Conservation (phyloP, 1,284 basidiomycete species). For the Singerocomus rubriflavus region DNA sequence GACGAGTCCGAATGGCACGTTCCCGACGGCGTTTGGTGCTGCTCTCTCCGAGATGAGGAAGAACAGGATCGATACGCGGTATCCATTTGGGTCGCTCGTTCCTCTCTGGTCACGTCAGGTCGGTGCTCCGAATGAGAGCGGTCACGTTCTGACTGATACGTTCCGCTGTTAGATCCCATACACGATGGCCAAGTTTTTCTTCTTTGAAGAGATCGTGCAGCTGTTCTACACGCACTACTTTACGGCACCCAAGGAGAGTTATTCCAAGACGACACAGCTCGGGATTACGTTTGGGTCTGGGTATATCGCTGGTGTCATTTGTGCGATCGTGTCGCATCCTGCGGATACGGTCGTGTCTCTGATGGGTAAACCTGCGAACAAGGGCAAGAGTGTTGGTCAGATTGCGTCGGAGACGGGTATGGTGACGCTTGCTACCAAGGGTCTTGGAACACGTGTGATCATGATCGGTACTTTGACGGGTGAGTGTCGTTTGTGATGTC, state of each 20-base stretch:
- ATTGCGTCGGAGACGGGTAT: conserved; percentile 70
- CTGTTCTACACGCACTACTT: conserved; percentile 77
- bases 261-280: conserved; percentile 70
- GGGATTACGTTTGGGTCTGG: conserved; percentile 79
- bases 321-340: conserved; percentile 80
- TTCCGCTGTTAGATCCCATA: conserved; percentile 63
- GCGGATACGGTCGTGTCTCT: conserved; percentile 78
- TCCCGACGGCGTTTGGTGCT: conserved; percentile 69
- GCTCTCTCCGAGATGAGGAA: conserved; percentile 67
- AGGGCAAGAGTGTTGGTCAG: conserved; percentile 66
- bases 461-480: conserved; percentile 80
- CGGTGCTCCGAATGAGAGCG: conserved; percentile 14
- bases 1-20: conserved; percentile 67
- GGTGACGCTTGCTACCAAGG: conserved; percentile 65
- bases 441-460: conserved; percentile 75
- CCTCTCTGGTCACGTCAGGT: conserved; percentile 85
- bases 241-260: conserved; percentile 69
- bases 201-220: conserved; percentile 77
- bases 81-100: conserved; percentile 76
- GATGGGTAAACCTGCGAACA: conserved; percentile 74
- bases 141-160: background rate
- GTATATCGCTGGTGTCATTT: conserved; percentile 80
- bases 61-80: conserved; percentile 66
- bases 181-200: conserved; percentile 88
- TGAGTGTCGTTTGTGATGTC: conserved; percentile 18